Base-by-base conservation (phyloP, 257 asterid genomes). In the Datura wrightii region DNA sequence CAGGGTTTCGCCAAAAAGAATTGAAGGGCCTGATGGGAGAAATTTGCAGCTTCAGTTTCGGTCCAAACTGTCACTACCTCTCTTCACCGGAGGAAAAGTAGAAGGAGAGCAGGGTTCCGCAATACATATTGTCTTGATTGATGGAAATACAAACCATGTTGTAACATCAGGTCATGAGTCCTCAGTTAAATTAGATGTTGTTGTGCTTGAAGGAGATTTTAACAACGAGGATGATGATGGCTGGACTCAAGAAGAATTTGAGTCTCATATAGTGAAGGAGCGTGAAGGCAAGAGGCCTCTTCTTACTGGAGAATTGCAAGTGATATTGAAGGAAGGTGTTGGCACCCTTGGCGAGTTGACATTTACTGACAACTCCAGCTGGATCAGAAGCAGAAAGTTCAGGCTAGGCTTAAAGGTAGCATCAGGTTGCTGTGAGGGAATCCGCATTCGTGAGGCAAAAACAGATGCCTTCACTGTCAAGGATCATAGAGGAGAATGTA, bases 401-500 rank as follows among this genome's bases (percentile, higher is more conserved):
- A 91, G 99, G 87, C 89, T 97, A 72, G 99, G 99, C 69, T 88
- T 95, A 86, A 95, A 90, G 83, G 94, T 92, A 87, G 89, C 95
- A 60, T 89, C 98, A 3, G 92, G 94, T 78, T 86, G 80, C 83
- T 88, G 90, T 83, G 97, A 92, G 80, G 95, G 90, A 63, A 84
- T 88, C 65, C 93, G 92, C 56, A 89, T 97, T 85, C 97, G 96
- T 44, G 99, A 95, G 88, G 99, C 99, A 56, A 95, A 94, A 90
- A 95, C 98, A 42, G 98, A 97, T 62, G 95, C 99, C 82, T 95
- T 97, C 89, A 93, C 89, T 24, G 99, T 97, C 87, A 97, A 95
- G 97, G 99, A 97, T 92, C 98, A 95, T 88, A 91, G 99, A 92
- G 99, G 99, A 89, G 99, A 97, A 94, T 86, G 99, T 97, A 91